phyloP scores from a whole-genome alignment of 169 alveolate species.

The Neospora caninum region DNA sequence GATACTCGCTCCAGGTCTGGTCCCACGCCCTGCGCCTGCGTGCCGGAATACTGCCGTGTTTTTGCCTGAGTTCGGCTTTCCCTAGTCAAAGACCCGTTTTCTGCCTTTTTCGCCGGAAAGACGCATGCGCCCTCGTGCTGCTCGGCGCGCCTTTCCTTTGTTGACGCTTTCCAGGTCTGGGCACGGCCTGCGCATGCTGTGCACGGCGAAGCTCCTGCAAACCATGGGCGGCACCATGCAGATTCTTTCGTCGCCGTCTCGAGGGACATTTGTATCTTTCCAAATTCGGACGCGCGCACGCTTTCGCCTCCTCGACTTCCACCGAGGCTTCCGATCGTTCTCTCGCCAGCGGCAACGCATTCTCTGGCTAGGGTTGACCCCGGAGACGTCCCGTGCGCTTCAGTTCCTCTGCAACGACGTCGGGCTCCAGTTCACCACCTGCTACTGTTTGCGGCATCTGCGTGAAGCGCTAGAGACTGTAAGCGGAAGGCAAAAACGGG shows the following conservation, averaged over 20 bases:
- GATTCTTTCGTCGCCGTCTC: conserved; percentile 54
- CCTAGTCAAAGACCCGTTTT: too few species aligned
- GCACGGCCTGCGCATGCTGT: conserved; percentile 49
- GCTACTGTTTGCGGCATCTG: conserved; percentile 61
- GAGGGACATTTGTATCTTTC: conserved; percentile 60
- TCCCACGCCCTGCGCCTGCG: too few species aligned
- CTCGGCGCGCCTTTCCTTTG: not conserved
- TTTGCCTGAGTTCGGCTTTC: too few species aligned
- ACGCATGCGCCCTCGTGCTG: too few species aligned
- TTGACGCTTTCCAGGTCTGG: conserved; percentile 3
- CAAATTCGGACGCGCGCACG: conserved; percentile 48
- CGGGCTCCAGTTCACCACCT: conserved; percentile 35
- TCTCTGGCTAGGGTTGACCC: conserved; percentile 46
- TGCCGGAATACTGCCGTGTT: too few species aligned
- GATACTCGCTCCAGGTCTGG: too few species aligned
- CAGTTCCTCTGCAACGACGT: conserved; percentile 52
- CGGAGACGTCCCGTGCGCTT: conserved; percentile 41
- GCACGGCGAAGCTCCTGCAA: conserved; percentile 27
- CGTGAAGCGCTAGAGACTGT: not conserved
- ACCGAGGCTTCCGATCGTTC: not conserved
- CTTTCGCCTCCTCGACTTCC: conserved; percentile 49
- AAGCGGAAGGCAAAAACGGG: too few species aligned
- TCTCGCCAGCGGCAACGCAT: not conserved
- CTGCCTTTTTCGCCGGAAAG: too few species aligned
- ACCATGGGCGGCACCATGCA: conserved; percentile 52